Evolutionary conservation across 495 filamentous ascomycete genomes (phyloP), one percentile per base, ranked within the genome.

Genomic region (Stereocaulon alpinum): DNA sequence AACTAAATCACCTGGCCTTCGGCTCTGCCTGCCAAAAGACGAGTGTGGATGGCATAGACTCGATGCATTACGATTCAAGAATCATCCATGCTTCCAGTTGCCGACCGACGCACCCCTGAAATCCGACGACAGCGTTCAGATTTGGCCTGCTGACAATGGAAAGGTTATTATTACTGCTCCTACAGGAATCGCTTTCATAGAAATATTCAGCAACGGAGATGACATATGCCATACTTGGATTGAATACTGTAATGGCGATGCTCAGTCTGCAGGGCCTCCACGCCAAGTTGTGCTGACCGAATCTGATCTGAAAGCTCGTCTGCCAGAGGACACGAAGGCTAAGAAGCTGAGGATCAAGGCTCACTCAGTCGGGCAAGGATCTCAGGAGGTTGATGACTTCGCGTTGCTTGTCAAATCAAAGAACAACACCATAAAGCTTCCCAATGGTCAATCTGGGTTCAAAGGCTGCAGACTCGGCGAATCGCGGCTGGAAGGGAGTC

Each of bases 41-140:
- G 89, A 95, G 71, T 94, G 89, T 68, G 71, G 74, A 32, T 96
- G 91, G 91, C 91, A 96, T 68, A 80, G 89, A 30, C 77, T 96
- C 4, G 93, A 96, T 71, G 82, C 83, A 44, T 75, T 98, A 42
- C 86, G 89, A 30, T 93, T 96, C 72, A 85, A 89, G 40, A 87
- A 82, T 59, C 93, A 98, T 66, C 92, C 93, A 0, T 92, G 89
- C 71, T 96, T 98, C 73, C 77, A 83, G 18, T 77, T 93, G 44
- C 89, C 91, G 11, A 85, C 82, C 55, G 93, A 98, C 66, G 70
- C 79, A 3, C 69, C 78, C n/a, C 64, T 77, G 15, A 79, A 77
- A 66, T 70, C 77, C 12, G 91, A 95, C 62, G 82, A 85, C 22
- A 94, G 88, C 62, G 79, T 96, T 15, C 89, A 94, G 60, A 85